Conservation (phyloP, 2,329 filamentous ascomycete species). For the Trichoderma sp. region DNA sequence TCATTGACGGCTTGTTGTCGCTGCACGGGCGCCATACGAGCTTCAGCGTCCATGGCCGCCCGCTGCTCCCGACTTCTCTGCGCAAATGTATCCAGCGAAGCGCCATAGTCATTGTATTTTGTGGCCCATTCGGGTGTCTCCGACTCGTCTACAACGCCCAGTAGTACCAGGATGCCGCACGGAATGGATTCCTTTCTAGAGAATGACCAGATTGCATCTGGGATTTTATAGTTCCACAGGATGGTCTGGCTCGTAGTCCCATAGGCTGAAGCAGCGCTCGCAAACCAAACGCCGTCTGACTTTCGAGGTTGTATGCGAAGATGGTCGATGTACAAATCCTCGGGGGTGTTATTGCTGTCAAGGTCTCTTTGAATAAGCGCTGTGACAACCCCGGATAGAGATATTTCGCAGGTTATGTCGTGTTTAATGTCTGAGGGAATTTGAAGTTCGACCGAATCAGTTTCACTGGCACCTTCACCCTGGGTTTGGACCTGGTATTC, state of each 20-base stretch:
- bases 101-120: slow-evolving; percentile 41
- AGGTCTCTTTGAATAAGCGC: slow-evolving; percentile 46
- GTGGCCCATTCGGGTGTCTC: slow-evolving; percentile 59
- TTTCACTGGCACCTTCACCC: slow-evolving; percentile 5
- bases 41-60: slow-evolving; percentile 47
- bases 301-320: slow-evolving; percentile 41
- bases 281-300: slow-evolving; percentile 57
- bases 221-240: slow-evolving; percentile 63
- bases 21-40: slow-evolving; percentile 45
- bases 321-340: slow-evolving; percentile 51
- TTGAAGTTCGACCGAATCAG: slow-evolving; percentile 42
- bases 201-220: slow-evolving; percentile 53
- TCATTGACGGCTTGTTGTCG: slow-evolving; percentile 45
- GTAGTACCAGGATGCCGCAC: slow-evolving; percentile 60
- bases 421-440: slow-evolving; percentile 32
- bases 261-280: slow-evolving; percentile 57
- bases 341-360: slow-evolving; percentile 33
- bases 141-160: slow-evolving; percentile 51
- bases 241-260: slow-evolving; percentile 56
- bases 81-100: slow-evolving; percentile 37
- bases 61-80: slow-evolving; percentile 45
- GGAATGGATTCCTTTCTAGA: slow-evolving; percentile 56
- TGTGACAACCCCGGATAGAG: slow-evolving; percentile 48
- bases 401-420: slow-evolving; percentile 53
- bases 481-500: slow-evolving; percentile 12